These are phyloP conservation scores for Volvox reticuliferus DNA, from an alignment of 139 green algal species.

Conservation along the genomic window DNA sequence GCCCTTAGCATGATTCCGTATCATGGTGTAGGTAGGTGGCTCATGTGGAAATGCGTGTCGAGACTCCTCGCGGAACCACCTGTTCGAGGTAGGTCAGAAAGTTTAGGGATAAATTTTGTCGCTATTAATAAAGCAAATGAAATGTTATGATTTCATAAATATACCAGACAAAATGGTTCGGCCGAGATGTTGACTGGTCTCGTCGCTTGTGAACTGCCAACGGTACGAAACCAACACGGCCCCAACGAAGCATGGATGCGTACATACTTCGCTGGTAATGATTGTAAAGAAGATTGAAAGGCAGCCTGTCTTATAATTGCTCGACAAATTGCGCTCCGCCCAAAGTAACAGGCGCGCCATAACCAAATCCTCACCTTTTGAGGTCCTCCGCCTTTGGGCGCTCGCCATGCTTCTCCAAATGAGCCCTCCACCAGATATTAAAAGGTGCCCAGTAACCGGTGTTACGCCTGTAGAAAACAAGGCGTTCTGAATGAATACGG, in stretches of 20 bases:
- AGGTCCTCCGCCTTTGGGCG: conserved; percentile 26
- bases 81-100: background rate
- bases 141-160: too few species aligned
- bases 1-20: conserved; percentile 40
- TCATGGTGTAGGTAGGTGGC: conserved; percentile 27
- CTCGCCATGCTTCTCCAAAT: conserved; percentile 4
- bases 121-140: too few species aligned
- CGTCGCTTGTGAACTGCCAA: background rate
- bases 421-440: conserved; percentile 15
- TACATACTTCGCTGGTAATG: too few species aligned
- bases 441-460: conserved; percentile 14
- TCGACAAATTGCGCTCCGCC: too few species aligned
- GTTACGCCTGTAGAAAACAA: conserved; percentile 9
- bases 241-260: too few species aligned
- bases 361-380: background rate
- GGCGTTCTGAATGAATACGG: background rate
- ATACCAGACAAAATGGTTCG: too few species aligned
- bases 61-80: conserved; percentile 20
- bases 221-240: background rate
- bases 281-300: too few species aligned
- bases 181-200: too few species aligned
- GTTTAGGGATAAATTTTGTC: too few species aligned
- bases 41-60: background rate
- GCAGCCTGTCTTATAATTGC: too few species aligned
- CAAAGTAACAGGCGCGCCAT: too few species aligned